Conservation (phyloP, 2,329 filamentous ascomycete genomes). For the Harringtonia aguacate region DNA sequence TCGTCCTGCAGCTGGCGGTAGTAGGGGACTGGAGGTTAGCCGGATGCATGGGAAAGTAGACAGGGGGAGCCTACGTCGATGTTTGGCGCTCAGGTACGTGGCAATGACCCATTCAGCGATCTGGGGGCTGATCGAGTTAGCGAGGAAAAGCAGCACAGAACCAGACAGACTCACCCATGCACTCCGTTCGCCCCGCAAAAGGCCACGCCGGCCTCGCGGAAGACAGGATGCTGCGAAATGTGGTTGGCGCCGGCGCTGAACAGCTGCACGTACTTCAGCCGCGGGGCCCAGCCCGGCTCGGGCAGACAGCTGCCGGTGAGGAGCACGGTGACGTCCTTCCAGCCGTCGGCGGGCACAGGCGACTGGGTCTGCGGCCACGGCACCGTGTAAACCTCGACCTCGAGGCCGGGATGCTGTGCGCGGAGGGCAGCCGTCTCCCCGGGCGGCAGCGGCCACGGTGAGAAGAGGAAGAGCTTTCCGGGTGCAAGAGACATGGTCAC, state of each 20-base stretch:
- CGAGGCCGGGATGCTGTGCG: slow-evolving; percentile 30
- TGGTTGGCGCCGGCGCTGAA: slow-evolving; percentile 43
- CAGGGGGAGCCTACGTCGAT: slow-evolving; percentile 26
- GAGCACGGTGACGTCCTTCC: slow-evolving; percentile 34
- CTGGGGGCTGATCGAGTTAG: slow-evolving; percentile 30
- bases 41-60: too few species aligned
- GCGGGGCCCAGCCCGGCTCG: slow-evolving; percentile 23
- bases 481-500: too few species aligned
- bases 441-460: too few species aligned
- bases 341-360: slow-evolving; percentile 23
- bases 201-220: slow-evolving; percentile 34
- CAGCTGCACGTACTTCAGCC: slow-evolving; percentile 42
- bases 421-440: slow-evolving; percentile 4
- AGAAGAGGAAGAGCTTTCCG: too few species aligned
- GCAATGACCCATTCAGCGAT: slow-evolving; percentile 46
- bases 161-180: slow-evolving; percentile 33
- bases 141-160: background rate
- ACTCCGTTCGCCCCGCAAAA: slow-evolving; percentile 48
- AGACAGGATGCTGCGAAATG: slow-evolving; percentile 33
- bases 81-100: slow-evolving; percentile 37
- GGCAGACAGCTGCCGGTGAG: slow-evolving; percentile 22
- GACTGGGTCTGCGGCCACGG: slow-evolving; percentile 13
- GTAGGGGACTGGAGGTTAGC: slow-evolving; percentile 30
- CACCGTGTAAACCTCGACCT: slow-evolving; percentile 21
- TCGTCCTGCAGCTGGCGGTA: slow-evolving; percentile 33